A percentile compares a stretch with the other conserved stretches of the same genome.
Evolutionary conservation across 371 early-diverging fungal genomes (phyloP).

Genomic region (Rhizopus arrhizus): DNA sequence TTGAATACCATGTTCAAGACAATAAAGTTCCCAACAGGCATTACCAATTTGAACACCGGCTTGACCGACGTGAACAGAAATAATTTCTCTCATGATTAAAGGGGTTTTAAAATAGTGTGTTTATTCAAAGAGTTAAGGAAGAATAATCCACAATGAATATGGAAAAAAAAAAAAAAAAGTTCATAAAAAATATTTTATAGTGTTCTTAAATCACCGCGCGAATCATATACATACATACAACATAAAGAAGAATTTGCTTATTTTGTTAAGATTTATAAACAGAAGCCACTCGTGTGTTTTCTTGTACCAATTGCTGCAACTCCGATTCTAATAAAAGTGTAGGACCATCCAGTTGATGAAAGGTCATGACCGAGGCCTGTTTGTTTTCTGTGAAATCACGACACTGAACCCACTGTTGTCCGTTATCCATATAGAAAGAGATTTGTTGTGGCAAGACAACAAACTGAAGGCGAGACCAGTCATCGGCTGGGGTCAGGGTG

Average conservation of each 20-base stretch:
- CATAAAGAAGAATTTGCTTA: neutral
- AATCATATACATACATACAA: constrained; percentile 6
- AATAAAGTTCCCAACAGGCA: constrained; percentile 99
- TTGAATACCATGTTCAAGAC: constrained; percentile 97
- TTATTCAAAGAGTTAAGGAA: constrained; percentile 32
- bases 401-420: constrained; percentile 60
- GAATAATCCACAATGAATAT: constrained; percentile 24
- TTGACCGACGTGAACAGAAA: constrained; percentile 97
- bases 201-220: neutral
- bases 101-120: constrained; percentile 13
- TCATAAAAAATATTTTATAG: neutral
- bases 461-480: constrained; percentile 45
- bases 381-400: constrained; percentile 74
- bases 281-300: constrained; percentile 8
- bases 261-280: neutral
- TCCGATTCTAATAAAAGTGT: constrained; percentile 41
- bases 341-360: constrained; percentile 47
- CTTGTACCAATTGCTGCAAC: constrained; percentile 17
- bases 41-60: constrained; percentile 99
- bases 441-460: constrained; percentile 33
- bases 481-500: constrained; percentile 38
- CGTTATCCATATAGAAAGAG: constrained; percentile 64
- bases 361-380: constrained; percentile 51
- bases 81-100: constrained; percentile 89
- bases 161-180: constrained; percentile 8